A percentile compares a stretch with the other conserved stretches of the same genome.
These are phyloP conservation scores for Vitis cinerea DNA, from an alignment of 164 flowering plant species.

Conservation along the genomic window DNA sequence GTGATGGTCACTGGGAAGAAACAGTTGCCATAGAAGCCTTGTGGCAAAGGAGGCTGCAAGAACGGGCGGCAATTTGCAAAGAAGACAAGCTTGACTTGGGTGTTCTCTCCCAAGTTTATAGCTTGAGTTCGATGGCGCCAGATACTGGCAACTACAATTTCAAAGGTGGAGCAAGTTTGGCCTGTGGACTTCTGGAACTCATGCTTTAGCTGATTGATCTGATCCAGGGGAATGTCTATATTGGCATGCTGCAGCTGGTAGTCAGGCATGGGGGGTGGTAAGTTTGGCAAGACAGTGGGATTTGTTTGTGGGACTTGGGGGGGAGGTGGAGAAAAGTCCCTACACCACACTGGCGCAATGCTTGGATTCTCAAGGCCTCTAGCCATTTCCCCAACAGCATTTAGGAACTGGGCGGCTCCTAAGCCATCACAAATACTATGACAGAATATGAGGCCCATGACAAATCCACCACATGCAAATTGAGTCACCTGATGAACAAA, in stretches of 20 bases:
- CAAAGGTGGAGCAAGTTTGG: slow-evolving; percentile 56
- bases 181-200: slow-evolving; percentile 34
- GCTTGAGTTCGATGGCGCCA: slow-evolving; percentile 53
- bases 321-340: slow-evolving; percentile 41
- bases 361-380: slow-evolving; percentile 37
- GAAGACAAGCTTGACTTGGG: slow-evolving; percentile 48
- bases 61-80: slow-evolving; percentile 56
- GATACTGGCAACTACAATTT: slow-evolving; percentile 45
- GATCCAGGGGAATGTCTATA: slow-evolving; percentile 43
- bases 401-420: slow-evolving; percentile 68
- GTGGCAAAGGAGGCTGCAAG: slow-evolving; percentile 48
- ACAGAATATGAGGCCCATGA: slow-evolving; percentile 61
- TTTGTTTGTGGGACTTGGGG: slow-evolving; percentile 4
- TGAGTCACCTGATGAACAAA: slow-evolving; percentile 44
- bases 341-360: slow-evolving; percentile 42
- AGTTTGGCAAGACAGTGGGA: slow-evolving; percentile 1
- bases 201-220: slow-evolving; percentile 40
- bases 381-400: slow-evolving; percentile 62
- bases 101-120: slow-evolving; percentile 16
- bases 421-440: slow-evolving; percentile 71
- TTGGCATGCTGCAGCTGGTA: slow-evolving; percentile 42
- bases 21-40: slow-evolving; percentile 71
- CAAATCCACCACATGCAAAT: slow-evolving; percentile 59
- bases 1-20: slow-evolving; percentile 59
- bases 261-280: slow-evolving; percentile 36